These are phyloP conservation scores for Arachis monticola DNA, from an alignment of 331 rosid species.

Conservation along the genomic window DNA sequence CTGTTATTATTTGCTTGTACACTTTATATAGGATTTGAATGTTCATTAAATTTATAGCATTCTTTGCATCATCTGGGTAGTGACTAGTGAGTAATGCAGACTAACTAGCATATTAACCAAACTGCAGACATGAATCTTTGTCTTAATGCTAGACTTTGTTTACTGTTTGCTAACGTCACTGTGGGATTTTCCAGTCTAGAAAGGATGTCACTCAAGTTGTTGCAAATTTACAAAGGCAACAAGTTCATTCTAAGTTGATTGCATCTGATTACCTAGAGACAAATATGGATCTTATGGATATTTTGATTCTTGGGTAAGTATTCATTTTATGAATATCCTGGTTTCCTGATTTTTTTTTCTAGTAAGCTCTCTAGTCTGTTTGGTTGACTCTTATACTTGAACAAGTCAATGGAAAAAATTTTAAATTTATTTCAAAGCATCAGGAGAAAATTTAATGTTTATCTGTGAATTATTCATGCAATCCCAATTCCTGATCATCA, in stretches of 20 bases:
- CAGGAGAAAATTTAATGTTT: conserved; percentile 27
- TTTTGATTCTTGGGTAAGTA: conserved; percentile 79
- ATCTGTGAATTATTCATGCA: conserved; percentile 1
- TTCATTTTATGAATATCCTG: conserved; percentile 13
- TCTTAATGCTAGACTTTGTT: conserved; percentile 30
- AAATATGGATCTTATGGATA: conserved; percentile 82
- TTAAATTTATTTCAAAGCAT: conserved; percentile 1
- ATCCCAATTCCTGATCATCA: conserved; percentile 5
- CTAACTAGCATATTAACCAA: not conserved
- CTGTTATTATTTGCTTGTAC: not conserved
- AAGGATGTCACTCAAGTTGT: conserved; percentile 93
- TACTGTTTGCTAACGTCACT: conserved; percentile 33
- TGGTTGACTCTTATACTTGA: conserved; percentile 24
- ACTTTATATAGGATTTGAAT: conserved; percentile 2
- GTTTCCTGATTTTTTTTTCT: conserved; percentile 16
- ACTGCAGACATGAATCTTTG: conserved; percentile 3
- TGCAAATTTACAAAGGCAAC: conserved; percentile 93
- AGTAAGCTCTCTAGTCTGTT: conserved; percentile 27
- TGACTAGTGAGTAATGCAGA: conserved; percentile 8
- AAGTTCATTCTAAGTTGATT: conserved; percentile 78
- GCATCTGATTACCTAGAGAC: conserved; percentile 86
- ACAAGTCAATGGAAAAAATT: conserved; percentile 29
- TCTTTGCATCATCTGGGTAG: conserved; percentile 30
- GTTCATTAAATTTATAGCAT: conserved; percentile 21
- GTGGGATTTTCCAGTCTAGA: conserved; percentile 63